Percentiles rank a stretch among this genome's conserved stretches.
These are phyloP conservation scores for Microglena sp. DNA, from an alignment of 139 green algal genomes.

Conservation along the genomic window DNA sequence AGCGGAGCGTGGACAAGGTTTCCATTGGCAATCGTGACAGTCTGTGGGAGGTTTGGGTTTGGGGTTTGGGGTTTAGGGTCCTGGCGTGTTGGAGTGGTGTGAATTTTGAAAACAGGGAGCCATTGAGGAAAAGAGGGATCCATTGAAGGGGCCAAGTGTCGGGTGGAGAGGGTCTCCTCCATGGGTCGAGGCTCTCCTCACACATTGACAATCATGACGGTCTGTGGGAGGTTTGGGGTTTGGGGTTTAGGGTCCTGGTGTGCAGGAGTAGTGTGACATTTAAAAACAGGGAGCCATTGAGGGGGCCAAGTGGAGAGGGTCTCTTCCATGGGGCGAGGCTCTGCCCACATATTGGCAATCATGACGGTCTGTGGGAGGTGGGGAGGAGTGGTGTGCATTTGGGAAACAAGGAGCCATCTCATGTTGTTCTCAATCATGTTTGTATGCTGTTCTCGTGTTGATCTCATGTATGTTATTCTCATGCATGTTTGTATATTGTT, in stretches of 20 bases:
- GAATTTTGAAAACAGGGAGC: neutral
- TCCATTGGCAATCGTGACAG: conserved; percentile 68
- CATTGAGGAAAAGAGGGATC: too few species aligned
- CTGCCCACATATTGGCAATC: conserved; percentile 66
- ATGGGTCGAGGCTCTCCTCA: conserved; percentile 55
- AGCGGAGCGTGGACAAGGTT: conserved; percentile 62
- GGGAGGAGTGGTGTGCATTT: too few species aligned
- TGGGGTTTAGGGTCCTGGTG: too few species aligned
- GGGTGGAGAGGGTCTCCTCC: conserved; percentile 65
- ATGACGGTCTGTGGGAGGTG: conserved; percentile 50
- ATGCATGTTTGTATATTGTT: too few species aligned
- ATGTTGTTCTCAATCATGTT: too few species aligned
- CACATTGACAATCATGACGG: conserved; percentile 68
- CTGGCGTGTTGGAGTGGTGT: too few species aligned
- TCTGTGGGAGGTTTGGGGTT: conserved; percentile 18
- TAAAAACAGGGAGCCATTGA: neutral
- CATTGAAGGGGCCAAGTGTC: conserved; percentile 71
- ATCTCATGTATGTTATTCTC: too few species aligned
- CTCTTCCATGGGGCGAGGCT: conserved; percentile 58
- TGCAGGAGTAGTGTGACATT: too few species aligned
- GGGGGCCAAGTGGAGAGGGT: too few species aligned
- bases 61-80: too few species aligned
- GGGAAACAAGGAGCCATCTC: neutral
- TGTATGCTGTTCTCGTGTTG: too few species aligned
- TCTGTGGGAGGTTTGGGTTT: conserved; percentile 18